A percentile compares a stretch with the other conserved stretches of the same genome.
phyloP scores from a whole-genome alignment of 2,329 filamentous ascomycete genomes.

The Aureobasidium sp. region DNA sequence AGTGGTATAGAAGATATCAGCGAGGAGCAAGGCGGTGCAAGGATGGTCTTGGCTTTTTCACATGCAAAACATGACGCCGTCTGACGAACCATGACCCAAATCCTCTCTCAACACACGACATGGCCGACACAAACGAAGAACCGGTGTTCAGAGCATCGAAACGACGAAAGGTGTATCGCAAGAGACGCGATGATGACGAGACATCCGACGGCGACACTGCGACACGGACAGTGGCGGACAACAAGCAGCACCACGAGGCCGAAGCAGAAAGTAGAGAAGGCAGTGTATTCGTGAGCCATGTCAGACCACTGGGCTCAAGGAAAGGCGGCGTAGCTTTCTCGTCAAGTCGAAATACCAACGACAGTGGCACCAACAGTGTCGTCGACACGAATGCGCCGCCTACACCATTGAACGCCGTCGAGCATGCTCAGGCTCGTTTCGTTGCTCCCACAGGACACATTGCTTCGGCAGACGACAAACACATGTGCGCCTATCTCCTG shows the following conservation, averaged over 20 bases:
- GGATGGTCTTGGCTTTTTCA: slow-evolving; percentile 5
- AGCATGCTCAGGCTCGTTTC: slow-evolving; percentile 52
- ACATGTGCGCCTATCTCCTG: slow-evolving; percentile 59
- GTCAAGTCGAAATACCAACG: slow-evolving; percentile 21
- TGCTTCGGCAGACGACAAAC: slow-evolving; percentile 58
- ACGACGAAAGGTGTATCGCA: slow-evolving; percentile 45
- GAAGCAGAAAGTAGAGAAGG: background rate
- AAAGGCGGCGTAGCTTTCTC: slow-evolving; percentile 53
- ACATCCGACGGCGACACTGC: background rate
- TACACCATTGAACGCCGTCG: slow-evolving; percentile 31
- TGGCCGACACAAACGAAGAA: slow-evolving; percentile 23
- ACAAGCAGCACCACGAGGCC: background rate
- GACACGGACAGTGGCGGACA: slow-evolving; percentile 6
- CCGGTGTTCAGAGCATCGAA: slow-evolving; percentile 44
- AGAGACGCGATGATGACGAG: slow-evolving; percentile 30
- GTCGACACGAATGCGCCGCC: slow-evolving; percentile 25
- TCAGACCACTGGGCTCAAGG: slow-evolving; percentile 44
- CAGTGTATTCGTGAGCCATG: slow-evolving; percentile 31
- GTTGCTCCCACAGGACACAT: slow-evolving; percentile 64
- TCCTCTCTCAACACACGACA: background rate
- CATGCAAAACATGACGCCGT: slow-evolving; percentile 8
- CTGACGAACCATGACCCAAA: background rate
- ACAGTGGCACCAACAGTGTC: slow-evolving; percentile 20
- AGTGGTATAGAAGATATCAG: background rate
- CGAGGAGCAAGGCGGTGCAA: background rate